phyloP scores from a whole-genome alignment of 192 early-diverging fungal genomes.

The Cladochytrium replicatum region DNA sequence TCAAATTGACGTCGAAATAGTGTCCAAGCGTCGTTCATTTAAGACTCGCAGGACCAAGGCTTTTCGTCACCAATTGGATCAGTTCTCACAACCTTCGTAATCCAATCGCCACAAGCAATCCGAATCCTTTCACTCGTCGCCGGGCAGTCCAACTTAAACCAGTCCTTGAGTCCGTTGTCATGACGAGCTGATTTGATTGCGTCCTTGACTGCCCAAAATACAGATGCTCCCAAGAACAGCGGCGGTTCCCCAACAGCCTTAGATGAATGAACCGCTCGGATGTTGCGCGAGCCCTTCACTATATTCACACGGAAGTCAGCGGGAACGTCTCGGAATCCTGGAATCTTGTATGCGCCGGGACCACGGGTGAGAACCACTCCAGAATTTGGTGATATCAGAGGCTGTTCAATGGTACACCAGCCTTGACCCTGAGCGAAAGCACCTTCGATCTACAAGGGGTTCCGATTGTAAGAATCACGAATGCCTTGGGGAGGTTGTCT shows the following conservation, averaged over 20 bases:
- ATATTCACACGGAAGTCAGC: constrained; percentile 67
- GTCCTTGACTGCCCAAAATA: constrained; percentile 70
- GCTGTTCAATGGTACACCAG: constrained; percentile 78
- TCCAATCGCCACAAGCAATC: constrained; percentile 55
- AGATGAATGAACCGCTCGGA: constrained; percentile 59
- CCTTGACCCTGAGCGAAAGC: constrained; percentile 79
- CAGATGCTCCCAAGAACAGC: constrained; percentile 67
- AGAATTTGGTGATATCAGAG: constrained; percentile 54
- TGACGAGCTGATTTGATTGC: constrained; percentile 43
- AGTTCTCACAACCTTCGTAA: constrained; percentile 35
- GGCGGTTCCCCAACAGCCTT: constrained; percentile 87
- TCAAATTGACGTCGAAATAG: too few relatives aligned
- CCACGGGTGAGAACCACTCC: constrained; percentile 73
- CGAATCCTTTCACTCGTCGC: constrained; percentile 71
- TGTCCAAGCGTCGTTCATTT: too few relatives aligned
- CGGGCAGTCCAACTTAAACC: constrained; percentile 58
- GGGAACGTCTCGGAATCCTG: constrained; percentile 73
- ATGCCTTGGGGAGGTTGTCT: constrained; percentile 4
- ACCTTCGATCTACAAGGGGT: constrained; percentile 54
- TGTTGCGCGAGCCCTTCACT: constrained; percentile 40
- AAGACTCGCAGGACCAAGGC: too few relatives aligned
- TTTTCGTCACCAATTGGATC: constrained; percentile 10
- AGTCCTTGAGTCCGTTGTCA: constrained; percentile 24
- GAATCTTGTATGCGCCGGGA: constrained; percentile 83
- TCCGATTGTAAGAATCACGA: not conserved